Percentiles rank a stretch among this genome's conserved stretches.
These are phyloP conservation scores for Coemansia sp. DNA, from an alignment of 192 early-diverging fungal species.

Conservation along the genomic window DNA sequence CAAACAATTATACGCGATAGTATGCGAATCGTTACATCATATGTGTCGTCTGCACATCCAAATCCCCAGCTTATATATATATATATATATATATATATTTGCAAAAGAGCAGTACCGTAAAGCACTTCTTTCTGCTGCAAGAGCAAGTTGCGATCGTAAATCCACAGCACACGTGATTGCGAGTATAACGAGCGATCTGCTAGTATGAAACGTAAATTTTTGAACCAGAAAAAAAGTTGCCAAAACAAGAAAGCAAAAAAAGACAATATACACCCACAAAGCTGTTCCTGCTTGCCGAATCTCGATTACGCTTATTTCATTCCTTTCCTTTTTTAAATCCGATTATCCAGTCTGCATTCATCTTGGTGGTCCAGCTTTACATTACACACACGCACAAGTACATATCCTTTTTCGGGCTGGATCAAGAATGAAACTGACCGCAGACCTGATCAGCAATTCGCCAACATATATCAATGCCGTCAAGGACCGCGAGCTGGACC, in stretches of 20 bases:
- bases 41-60: not conserved
- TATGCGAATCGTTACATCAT: not conserved
- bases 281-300: too few relatives aligned
- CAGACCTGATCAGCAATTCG: constrained; percentile 67
- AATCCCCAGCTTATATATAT: not conserved
- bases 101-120: too few relatives aligned
- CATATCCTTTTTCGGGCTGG: not conserved
- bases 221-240: not conserved
- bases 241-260: too few relatives aligned
- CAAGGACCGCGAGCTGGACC: constrained; percentile 85
- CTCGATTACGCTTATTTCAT: too few relatives aligned
- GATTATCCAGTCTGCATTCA: too few relatives aligned
- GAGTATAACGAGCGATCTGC: not conserved
- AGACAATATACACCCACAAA: too few relatives aligned
- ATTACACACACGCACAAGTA: not conserved
- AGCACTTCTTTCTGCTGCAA: not conserved
- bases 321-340: too few relatives aligned
- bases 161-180: not conserved
- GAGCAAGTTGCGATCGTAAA: not conserved
- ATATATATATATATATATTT: not conserved
- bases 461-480: constrained; percentile 80
- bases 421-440: constrained; percentile 69
- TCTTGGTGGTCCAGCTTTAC: not conserved
- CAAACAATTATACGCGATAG: not conserved
- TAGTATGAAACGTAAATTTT: not conserved